Conservation (phyloP, 768 basidiomycete genomes). For the Daedaleopsis sinensis region DNA sequence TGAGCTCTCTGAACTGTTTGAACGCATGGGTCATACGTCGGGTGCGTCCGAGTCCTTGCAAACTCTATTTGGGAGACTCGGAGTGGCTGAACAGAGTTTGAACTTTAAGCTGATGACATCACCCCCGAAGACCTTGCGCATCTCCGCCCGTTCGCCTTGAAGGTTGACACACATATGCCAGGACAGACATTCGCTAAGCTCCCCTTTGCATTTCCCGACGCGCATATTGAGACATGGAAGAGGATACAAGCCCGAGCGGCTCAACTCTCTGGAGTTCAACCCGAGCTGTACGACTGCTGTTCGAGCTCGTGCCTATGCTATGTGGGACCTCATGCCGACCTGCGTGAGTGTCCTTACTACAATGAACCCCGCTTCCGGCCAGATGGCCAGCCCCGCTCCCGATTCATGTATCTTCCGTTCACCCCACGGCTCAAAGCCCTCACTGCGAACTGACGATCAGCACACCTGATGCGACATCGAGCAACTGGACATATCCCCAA, state of each 20-base stretch:
- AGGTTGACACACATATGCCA: conserved; percentile 6
- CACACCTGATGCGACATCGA: conserved; percentile 21
- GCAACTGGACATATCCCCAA: conserved; percentile 11
- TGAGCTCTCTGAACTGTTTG: conserved; percentile 6
- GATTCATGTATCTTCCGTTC: conserved; percentile 27
- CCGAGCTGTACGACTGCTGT: conserved; percentile 26
- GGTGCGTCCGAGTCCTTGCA: not conserved
- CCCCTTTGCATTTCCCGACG: conserved; percentile 6
- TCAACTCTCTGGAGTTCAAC: conserved; percentile 21
- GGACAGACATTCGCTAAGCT: conserved; percentile 6
- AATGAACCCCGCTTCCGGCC: conserved; percentile 9
- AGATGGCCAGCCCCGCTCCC: conserved; percentile 9
- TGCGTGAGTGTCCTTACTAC: conserved; percentile 24
- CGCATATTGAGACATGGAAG: not conserved
- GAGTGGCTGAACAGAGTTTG: no score
- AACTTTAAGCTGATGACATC: no score
- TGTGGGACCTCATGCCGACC: conserved; percentile 13
- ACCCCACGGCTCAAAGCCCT: conserved; percentile 22
- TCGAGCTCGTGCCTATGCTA: conserved; percentile 27
- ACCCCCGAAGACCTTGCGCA: not conserved
- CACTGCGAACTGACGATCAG: not conserved
- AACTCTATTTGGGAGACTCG: not conserved
- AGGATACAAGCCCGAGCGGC: not conserved
- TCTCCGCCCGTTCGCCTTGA: conserved; percentile 5
- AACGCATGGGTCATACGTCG: not conserved